Percentiles rank a stretch among this genome's conserved stretches.
Evolutionary conservation across 1,284 basidiomycete genomes (phyloP).

Genomic region (Puccinia coronata): DNA sequence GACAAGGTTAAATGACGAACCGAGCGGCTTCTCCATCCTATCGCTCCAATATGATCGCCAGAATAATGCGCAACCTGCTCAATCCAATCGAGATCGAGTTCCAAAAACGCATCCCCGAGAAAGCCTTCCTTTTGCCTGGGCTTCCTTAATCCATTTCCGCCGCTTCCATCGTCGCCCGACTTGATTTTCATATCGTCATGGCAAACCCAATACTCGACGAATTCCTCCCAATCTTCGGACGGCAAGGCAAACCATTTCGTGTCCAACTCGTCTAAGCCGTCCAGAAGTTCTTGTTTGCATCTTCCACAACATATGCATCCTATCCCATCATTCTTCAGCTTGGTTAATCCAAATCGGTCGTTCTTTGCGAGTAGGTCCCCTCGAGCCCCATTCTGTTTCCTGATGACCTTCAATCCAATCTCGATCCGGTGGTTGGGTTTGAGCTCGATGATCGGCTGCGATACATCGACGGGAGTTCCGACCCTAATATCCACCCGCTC

Average conservation of each 20-base stretch:
- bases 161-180: not conserved
- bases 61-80: slow-evolving; percentile 1
- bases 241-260: slow-evolving; percentile 30
- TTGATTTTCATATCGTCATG: slow-evolving; percentile 32
- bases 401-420: slow-evolving; percentile 5
- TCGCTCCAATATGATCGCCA: not conserved
- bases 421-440: not conserved
- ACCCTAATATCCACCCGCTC: not conserved
- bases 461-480: not conserved
- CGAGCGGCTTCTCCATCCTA: slow-evolving; percentile 17
- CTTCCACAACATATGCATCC: slow-evolving; percentile 18
- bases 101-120: slow-evolving; percentile 22
- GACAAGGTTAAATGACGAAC: not conserved
- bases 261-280: slow-evolving; percentile 17
- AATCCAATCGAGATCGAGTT: slow-evolving; percentile 22
- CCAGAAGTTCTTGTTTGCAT: slow-evolving; percentile 4
- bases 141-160: not conserved
- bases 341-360: not conserved
- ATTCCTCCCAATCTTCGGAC: slow-evolving; percentile 34
- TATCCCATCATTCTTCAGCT: not conserved
- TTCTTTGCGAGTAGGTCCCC: not conserved
- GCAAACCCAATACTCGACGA: slow-evolving; percentile 48
- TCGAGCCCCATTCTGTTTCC: no score
- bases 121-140: slow-evolving; percentile 10
- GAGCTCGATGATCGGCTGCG: not conserved